Conservation (phyloP, 2,329 filamentous ascomycete species). For the Fusarium buharicum region DNA sequence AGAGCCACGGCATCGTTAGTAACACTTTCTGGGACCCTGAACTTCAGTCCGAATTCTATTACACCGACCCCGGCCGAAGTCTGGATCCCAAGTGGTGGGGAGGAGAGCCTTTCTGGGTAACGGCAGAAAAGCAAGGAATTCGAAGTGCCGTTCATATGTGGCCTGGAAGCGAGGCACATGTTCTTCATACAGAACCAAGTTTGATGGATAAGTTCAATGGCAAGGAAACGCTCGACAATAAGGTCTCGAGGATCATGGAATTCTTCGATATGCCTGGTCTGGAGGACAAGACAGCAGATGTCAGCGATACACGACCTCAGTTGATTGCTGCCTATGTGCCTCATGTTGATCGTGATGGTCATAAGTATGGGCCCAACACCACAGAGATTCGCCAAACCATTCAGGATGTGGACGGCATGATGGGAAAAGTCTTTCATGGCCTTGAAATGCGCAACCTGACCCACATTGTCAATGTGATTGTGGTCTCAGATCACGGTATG, state of each 20-base stretch:
- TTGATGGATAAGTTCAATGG: conserved; percentile 88
- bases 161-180: conserved; percentile 93
- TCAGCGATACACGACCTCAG: conserved; percentile 76
- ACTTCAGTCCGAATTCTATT: conserved; percentile 83
- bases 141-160: conserved; percentile 95
- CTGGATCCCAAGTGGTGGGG: conserved; percentile 93
- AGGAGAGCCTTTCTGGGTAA: conserved; percentile 93
- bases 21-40: conserved; percentile 94
- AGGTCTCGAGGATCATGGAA: conserved; percentile 82
- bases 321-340: conserved; percentile 95
- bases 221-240: conserved; percentile 76
- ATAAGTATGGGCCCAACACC: conserved; percentile 91
- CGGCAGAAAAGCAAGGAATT: conserved; percentile 84
- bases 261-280: conserved; percentile 84
- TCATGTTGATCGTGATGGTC: conserved; percentile 87
- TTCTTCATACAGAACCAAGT: conserved; percentile 77
- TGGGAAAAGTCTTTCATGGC: conserved; percentile 78
- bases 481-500: conserved; percentile 99
- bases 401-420: conserved; percentile 80
- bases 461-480: conserved; percentile 87
- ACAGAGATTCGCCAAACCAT: conserved; percentile 89
- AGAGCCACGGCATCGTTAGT: conserved; percentile 90
- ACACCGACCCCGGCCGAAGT: conserved; percentile 79
- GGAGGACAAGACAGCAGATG: conserved; percentile 63
- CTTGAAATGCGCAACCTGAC: conserved; percentile 86